These are phyloP conservation scores for Adenanthera pavonina DNA, from an alignment of 306 rosid genomes.

Conservation along the genomic window DNA sequence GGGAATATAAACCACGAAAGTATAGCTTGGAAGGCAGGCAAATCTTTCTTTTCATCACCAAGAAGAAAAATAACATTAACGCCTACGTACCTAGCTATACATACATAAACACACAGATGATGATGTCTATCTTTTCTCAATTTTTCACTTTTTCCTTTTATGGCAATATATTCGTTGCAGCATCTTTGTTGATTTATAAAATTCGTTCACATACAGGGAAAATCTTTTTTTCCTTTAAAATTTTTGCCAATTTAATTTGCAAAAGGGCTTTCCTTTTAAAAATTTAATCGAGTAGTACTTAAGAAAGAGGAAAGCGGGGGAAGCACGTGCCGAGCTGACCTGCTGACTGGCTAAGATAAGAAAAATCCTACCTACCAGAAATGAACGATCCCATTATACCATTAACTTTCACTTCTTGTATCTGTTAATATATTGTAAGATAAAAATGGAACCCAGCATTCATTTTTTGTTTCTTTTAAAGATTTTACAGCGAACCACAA, in stretches of 20 bases:
- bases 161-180: slow-evolving; percentile 34
- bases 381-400: background rate
- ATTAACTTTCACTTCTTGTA: slow-evolving; percentile 3
- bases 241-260: background rate
- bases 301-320: slow-evolving; percentile 24
- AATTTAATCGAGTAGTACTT: slow-evolving; percentile 17
- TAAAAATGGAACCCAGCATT: slow-evolving; percentile 21
- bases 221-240: background rate
- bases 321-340: slow-evolving; percentile 47
- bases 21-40: background rate
- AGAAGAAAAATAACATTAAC: background rate
- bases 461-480: background rate
- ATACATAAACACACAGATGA: too few relatives aligned
- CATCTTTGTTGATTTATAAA: slow-evolving; percentile 29
- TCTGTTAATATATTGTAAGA: background rate
- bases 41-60: slow-evolving; percentile 13
- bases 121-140: too few relatives aligned
- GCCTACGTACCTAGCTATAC: too few relatives aligned
- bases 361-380: slow-evolving; percentile 23
- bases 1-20: slow-evolving; percentile 32
- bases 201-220: slow-evolving; percentile 4
- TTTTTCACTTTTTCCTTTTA: slow-evolving; percentile 36
- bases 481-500: background rate
- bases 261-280: background rate
- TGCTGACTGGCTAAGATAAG: slow-evolving; percentile 37